phyloP scores from a whole-genome alignment of 2,329 filamentous ascomycete genomes.

The Paraphoma sp. region DNA sequence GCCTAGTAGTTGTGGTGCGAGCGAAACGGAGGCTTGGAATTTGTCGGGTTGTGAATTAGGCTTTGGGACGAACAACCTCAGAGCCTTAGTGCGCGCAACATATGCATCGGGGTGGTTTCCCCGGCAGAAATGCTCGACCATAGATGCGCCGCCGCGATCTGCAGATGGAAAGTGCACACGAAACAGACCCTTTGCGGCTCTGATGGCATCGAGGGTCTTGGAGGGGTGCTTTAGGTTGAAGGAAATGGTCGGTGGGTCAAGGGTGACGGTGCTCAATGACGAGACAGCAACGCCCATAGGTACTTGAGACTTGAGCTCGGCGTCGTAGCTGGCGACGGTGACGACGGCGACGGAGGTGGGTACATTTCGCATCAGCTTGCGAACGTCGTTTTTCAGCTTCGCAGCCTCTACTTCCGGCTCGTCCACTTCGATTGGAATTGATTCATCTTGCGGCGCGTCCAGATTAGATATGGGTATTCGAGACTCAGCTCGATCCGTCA shows the following conservation, averaged over 20 bases:
- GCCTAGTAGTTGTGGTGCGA: constrained; percentile 23
- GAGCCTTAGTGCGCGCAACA: constrained; percentile 11
- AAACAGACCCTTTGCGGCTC: constrained; percentile 49
- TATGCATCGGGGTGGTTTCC: constrained; percentile 36
- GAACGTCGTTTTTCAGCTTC: constrained; percentile 21
- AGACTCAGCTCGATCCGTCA: not conserved
- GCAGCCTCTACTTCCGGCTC: constrained; percentile 6
- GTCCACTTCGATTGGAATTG: not conserved
- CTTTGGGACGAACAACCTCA: constrained; percentile 14
- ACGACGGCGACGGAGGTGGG: constrained; percentile 60
- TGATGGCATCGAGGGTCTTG: constrained; percentile 62
- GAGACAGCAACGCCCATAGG: constrained; percentile 62
- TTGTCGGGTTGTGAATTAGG: not conserved
- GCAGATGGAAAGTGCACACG: constrained; percentile 58
- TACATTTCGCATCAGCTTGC: constrained; percentile 59
- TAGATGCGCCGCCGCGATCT: constrained; percentile 30
- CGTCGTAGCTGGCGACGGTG: constrained; percentile 3
- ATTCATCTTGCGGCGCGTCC: not conserved
- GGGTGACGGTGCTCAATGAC: constrained; percentile 65
- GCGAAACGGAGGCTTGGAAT: constrained; percentile 3
- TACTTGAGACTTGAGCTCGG: constrained; percentile 14
- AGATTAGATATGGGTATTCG: not conserved
- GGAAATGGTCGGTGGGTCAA: constrained; percentile 65
- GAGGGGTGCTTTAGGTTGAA: constrained; percentile 68
- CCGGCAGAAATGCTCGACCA: constrained; percentile 38